Evolutionary conservation across 2,329 filamentous ascomycete genomes (phyloP).

Genomic region (Mycogone perniciosa): DNA sequence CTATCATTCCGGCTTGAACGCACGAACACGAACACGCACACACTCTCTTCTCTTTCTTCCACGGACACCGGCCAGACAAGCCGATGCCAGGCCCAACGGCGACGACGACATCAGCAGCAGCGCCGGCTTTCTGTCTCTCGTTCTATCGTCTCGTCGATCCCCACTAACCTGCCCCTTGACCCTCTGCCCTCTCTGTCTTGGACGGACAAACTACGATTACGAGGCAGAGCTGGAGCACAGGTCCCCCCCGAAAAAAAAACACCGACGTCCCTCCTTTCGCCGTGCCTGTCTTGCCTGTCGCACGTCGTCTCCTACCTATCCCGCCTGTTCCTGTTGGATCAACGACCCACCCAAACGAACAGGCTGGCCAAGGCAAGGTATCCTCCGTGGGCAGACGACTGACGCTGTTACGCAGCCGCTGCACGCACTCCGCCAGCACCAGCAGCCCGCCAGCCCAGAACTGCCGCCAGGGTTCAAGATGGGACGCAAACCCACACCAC

Average conservation of each 20-base stretch:
- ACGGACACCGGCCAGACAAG: conserved; percentile 9
- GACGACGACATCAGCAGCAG: conserved; percentile 4
- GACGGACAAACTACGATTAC: background rate
- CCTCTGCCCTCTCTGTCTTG: background rate
- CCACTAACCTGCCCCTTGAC: background rate
- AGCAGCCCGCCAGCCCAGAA: background rate
- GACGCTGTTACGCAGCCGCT: conserved; percentile 4
- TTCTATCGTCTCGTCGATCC: background rate
- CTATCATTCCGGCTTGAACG: background rate
- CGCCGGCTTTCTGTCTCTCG: background rate
- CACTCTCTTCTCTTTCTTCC: conserved; percentile 9
- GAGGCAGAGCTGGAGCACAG: conserved; percentile 1
- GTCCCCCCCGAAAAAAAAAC: background rate
- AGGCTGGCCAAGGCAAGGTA: conserved; percentile 5
- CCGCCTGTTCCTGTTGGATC: background rate
- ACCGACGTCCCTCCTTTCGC: background rate
- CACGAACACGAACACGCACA: conserved; percentile 1
- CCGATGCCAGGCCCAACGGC: conserved; percentile 6
- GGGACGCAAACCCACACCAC: conserved; percentile 53
- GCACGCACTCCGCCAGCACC: conserved; percentile 4
- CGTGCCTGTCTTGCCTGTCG: background rate
- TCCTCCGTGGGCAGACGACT: conserved; percentile 8
- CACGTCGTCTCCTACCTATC: background rate
- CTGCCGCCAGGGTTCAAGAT: conserved; percentile 27
- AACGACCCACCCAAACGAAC: conserved; percentile 3